Percentiles rank a stretch among this genome's conserved stretches.
These are phyloP conservation scores for Jaminaea rosea DNA, from an alignment of 1,284 basidiomycete genomes.

Conservation along the genomic window DNA sequence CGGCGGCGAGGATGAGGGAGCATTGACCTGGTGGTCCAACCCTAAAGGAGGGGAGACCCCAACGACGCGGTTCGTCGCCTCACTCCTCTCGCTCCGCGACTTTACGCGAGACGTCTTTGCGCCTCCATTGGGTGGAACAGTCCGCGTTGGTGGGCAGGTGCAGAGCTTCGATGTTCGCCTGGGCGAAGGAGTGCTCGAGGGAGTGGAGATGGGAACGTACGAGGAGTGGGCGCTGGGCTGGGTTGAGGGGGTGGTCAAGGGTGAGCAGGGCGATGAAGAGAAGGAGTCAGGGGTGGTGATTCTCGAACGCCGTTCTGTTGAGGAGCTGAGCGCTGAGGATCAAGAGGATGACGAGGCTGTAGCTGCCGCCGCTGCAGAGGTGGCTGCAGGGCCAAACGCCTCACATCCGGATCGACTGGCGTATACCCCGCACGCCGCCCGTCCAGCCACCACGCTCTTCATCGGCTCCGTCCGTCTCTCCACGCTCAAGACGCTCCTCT, in stretches of 20 bases:
- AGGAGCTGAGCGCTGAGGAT: too few species aligned
- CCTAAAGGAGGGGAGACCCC: not conserved
- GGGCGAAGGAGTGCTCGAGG: conserved; percentile 72
- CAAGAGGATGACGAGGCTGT: not conserved
- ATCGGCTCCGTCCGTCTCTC: conserved; percentile 45
- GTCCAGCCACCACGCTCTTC: conserved; percentile 15
- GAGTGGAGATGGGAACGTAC: conserved; percentile 83
- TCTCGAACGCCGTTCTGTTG: not conserved
- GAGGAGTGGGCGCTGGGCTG: conserved; percentile 62
- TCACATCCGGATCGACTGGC: not conserved
- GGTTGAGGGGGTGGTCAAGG: not conserved
- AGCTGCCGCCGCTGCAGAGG: not conserved
- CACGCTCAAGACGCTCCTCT: conserved; percentile 26
- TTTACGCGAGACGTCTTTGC: conserved; percentile 85
- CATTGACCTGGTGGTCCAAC: too few species aligned
- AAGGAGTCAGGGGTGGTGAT: too few species aligned
- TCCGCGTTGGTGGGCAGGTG: conserved; percentile 90
- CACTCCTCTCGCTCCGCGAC: conserved; percentile 13
- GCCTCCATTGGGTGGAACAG: conserved; percentile 62
- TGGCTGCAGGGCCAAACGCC: too few species aligned
- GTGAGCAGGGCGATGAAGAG: not conserved
- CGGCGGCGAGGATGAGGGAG: not conserved
- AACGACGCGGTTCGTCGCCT: not conserved
- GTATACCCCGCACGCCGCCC: not conserved
- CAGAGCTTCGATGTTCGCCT: conserved; percentile 88